Base-by-base conservation (phyloP, 2,329 filamentous ascomycete species). In the Lachnellula occidentalis region DNA sequence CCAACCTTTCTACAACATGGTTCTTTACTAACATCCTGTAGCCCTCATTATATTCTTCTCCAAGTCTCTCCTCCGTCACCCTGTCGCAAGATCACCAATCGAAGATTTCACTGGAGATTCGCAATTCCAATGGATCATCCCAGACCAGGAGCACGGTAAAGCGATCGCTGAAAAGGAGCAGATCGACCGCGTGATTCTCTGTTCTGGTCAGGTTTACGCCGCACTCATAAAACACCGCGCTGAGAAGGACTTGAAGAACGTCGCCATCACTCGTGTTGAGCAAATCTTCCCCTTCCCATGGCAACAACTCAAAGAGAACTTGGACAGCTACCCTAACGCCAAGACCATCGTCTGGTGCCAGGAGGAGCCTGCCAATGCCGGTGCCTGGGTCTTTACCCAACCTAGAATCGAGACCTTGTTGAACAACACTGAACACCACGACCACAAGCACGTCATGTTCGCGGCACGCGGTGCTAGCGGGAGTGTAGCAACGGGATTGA, bases 281-380 rank as follows among this genome's bases (percentile, higher is more conserved):
- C 94, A 99, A 77, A 83, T 99, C 58, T 92, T 99, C 78, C 94
- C 94, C 68, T 99, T 99, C 89, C 94, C 94, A 50, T 99, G 94
- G 92, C 86, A 92, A 66, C 91, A 94, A 74, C 83, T 99, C 53
- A 90, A 88, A 78, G 92, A 97, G 73, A 97, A 97, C 78, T 82
- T 99, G 52, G 92, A 99, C 78, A 84, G 78, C 73, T 99, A 99
- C 79, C 90, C 92, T 71, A 99, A 99, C 73, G 92, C 92, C 66
- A 90, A 96, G 81, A 92, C 91, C 61, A 91, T 99, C 63, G 91
- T 99, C 60, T 99, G 92, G 92, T 86, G 84, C 64, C 94, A 99
- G 76, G 94, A 99, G 73, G 94, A 99, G 78, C 94, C 94, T 34
- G 83, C 99, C 57, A 99, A 99, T 71, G 94, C 94, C 8, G 94